Evolutionary conservation across 1,284 basidiomycete genomes (phyloP).

Genomic region (Lentinula novae-zelandiae): DNA sequence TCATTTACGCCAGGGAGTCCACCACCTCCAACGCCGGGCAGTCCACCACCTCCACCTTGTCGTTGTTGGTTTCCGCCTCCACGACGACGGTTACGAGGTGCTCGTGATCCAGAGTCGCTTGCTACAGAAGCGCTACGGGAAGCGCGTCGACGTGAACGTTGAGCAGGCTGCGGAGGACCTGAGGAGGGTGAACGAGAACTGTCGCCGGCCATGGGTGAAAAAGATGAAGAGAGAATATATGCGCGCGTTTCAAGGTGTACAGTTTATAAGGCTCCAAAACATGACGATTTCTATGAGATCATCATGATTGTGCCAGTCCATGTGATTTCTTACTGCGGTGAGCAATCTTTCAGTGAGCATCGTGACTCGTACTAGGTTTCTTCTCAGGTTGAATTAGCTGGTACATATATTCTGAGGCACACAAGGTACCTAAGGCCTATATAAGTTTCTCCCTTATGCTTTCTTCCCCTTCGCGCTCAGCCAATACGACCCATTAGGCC

Average conservation of each 20-base stretch:
- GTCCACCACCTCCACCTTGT: constrained; percentile 8
- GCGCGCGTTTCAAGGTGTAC: not conserved
- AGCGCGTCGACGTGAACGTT: constrained; percentile 1
- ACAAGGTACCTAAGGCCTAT: too few species aligned
- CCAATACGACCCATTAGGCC: constrained; percentile 77
- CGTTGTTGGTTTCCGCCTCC: constrained; percentile 6
- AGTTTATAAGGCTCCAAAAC: not conserved
- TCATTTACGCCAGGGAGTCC: constrained; percentile 20
- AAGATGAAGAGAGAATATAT: not conserved
- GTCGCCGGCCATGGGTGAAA: not conserved
- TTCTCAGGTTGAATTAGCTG: too few species aligned
- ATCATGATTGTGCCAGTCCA: not conserved
- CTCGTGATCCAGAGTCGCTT: constrained; percentile 1
- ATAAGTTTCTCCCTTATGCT: not conserved
- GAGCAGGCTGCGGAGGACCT: constrained; percentile 1
- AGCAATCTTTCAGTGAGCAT: not conserved
- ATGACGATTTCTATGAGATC: not conserved
- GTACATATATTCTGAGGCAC: too few species aligned
- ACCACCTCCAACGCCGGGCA: constrained; percentile 16
- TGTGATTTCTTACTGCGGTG: not conserved
- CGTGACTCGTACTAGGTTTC: too few species aligned
- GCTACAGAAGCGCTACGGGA: constrained; percentile 3
- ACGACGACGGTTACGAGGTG: constrained; percentile 14
- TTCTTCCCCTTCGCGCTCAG: constrained; percentile 21
- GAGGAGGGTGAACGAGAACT: constrained; percentile 7